Evolutionary conservation across 129 eudicot genomes (phyloP).

Genomic region (Tagetes patula): DNA sequence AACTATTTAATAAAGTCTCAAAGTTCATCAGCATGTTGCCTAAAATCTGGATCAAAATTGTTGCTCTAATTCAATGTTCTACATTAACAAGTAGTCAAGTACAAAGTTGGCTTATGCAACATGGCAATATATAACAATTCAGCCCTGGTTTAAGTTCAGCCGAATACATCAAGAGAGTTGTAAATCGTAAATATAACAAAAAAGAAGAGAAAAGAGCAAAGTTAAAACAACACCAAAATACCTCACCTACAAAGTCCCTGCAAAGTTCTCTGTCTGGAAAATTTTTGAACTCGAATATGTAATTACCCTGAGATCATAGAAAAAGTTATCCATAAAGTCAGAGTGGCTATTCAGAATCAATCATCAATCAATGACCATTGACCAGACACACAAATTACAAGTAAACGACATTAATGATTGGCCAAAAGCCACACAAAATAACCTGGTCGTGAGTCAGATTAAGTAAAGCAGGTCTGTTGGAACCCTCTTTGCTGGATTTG

Average conservation of each 20-base stretch:
- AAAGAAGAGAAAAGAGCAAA: background rate
- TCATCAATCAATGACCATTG: background rate
- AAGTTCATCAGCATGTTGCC: constrained; percentile 4
- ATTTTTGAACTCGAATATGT: constrained; percentile 71
- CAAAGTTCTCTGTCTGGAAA: constrained; percentile 80
- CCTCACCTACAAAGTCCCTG: constrained; percentile 77
- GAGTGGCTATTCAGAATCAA: background rate
- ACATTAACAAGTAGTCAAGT: background rate
- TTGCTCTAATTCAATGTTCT: background rate
- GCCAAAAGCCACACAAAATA: background rate
- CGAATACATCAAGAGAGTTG: background rate
- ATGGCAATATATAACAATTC: background rate
- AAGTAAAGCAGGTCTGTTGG: constrained; percentile 60
- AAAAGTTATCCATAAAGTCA: background rate
- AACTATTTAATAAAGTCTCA: background rate
- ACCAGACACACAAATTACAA: background rate
- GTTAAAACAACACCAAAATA: background rate
- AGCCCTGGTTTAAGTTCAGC: background rate
- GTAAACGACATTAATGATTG: background rate
- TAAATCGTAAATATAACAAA: background rate
- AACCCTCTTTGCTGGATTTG: constrained; percentile 66
- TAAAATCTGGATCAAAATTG: background rate
- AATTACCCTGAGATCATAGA: constrained; percentile 50
- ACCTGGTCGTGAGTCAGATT: constrained; percentile 72
- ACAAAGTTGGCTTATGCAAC: constrained; percentile 12